Evolutionary conservation across 495 filamentous ascomycete genomes (phyloP).

Genomic region (Geoglossum glabrum): DNA sequence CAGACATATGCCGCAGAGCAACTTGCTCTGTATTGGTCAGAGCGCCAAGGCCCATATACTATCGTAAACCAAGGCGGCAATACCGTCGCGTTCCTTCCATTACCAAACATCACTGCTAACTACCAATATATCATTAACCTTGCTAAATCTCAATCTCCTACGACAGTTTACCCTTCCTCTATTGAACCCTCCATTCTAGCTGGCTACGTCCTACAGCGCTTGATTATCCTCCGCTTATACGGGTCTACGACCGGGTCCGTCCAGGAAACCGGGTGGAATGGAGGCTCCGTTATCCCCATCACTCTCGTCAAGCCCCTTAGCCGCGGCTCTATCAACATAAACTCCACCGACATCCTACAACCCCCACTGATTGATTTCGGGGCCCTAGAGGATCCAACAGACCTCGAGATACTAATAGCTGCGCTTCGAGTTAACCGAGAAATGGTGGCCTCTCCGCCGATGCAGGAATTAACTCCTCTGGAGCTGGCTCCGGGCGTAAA

Average conservation of each 20-base stretch:
- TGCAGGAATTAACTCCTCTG: conserved; percentile 13
- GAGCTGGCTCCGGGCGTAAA: conserved; percentile 15
- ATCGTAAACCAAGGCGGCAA: conserved; percentile 23
- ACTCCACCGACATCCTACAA: conserved; percentile 3
- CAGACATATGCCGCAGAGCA: no score
- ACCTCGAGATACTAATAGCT: conserved; percentile 13
- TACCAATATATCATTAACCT: conserved; percentile 11
- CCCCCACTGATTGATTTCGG: conserved; percentile 22
- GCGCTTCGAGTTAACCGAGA: conserved; percentile 8
- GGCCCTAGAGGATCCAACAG: conserved; percentile 24
- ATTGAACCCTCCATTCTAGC: conserved; percentile 19
- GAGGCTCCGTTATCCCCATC: conserved; percentile 19
- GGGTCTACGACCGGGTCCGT: conserved; percentile 17
- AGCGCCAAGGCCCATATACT: conserved; percentile 12
- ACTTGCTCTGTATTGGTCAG: no score
- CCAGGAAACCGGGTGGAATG: conserved; percentile 23
- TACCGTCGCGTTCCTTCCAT: conserved; percentile 21
- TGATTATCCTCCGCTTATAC: conserved; percentile 16
- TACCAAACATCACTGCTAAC: conserved; percentile 14
- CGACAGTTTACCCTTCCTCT: conserved; percentile 14
- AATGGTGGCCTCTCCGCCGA: conserved; percentile 14
- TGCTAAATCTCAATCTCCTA: conserved; percentile 10
- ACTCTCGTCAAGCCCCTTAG: conserved; percentile 27
- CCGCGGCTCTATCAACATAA: conserved; percentile 27
- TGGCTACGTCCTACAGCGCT: conserved; percentile 22